phyloP scores from a whole-genome alignment of 305 asterid species.

The Stenogyne calaminthoides region DNA sequence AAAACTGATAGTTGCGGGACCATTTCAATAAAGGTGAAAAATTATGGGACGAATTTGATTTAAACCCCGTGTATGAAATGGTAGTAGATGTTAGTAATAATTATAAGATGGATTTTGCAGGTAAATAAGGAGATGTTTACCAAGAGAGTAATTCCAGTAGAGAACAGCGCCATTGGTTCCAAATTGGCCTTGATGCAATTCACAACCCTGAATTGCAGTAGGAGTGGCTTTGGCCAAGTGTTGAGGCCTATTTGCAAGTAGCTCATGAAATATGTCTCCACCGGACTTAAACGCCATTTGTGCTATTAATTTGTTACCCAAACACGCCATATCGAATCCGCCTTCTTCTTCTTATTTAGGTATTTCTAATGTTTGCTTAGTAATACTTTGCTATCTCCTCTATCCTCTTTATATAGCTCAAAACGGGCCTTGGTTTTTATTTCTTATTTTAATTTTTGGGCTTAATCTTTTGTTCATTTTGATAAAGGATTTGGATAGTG shows the following conservation, averaged over 20 bases:
- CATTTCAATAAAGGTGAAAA: too few species aligned
- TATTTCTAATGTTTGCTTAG: too few species aligned
- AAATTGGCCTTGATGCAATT: conserved; percentile 26
- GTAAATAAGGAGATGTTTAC: conserved; percentile 9
- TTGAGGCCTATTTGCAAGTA: conserved; percentile 29
- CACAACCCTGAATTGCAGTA: conserved; percentile 2
- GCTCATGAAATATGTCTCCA: conserved; percentile 36
- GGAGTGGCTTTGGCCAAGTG: conserved; percentile 32
- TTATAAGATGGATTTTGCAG: too few species aligned
- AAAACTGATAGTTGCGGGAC: too few species aligned
- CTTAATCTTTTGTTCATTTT: conserved; percentile 12
- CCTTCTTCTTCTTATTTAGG: too few species aligned
- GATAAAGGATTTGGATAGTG: conserved; percentile 13
- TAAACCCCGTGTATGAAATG: too few species aligned
- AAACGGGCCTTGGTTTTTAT: not conserved
- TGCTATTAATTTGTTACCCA: conserved; percentile 31
- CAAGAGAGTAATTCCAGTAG: conserved; percentile 35
- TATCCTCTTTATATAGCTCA: conserved; percentile 1
- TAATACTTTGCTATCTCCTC: not conserved
- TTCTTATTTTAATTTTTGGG: not conserved
- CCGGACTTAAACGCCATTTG: conserved; percentile 38
- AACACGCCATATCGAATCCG: not conserved
- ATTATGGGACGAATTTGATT: too few species aligned
- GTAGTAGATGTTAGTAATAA: too few species aligned
- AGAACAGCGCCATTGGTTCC: conserved; percentile 35